Evolutionary conservation across 441 rosid genomes (phyloP).

Genomic region (Erysimum cheiri): DNA sequence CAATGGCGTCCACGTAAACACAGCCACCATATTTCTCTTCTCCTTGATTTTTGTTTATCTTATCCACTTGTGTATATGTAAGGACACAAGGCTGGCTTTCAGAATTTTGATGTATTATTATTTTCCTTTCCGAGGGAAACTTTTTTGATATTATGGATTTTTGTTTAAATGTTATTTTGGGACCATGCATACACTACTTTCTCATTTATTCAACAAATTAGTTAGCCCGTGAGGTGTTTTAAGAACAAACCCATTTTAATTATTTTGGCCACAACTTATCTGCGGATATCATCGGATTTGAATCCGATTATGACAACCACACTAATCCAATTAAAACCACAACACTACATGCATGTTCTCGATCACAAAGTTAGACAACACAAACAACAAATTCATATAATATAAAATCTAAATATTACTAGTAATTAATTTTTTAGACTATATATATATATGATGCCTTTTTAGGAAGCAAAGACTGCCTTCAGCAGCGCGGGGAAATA

Average conservation of each 20-base stretch:
- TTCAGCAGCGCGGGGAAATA: slow-evolving; percentile 78
- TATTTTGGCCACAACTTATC: neutral
- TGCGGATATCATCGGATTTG: neutral
- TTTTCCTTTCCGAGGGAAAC: slow-evolving; percentile 10
- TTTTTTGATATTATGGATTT: neutral
- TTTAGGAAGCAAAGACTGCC: slow-evolving; percentile 69
- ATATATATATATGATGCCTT: too few relatives aligned
- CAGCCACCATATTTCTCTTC: slow-evolving; percentile 47
- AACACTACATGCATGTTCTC: neutral
- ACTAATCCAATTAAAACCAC: neutral
- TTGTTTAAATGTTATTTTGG: neutral
- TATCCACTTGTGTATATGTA: neutral
- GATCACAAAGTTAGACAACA: neutral
- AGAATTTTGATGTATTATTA: neutral
- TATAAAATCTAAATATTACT: too few relatives aligned
- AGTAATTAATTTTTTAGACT: too few relatives aligned
- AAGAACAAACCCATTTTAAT: neutral
- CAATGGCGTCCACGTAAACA: slow-evolving; percentile 54
- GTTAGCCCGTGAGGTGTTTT: neutral
- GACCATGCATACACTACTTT: neutral
- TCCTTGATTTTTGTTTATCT: slow-evolving; percentile 14
- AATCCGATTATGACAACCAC: neutral
- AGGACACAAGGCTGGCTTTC: neutral
- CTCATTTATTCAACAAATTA: neutral
- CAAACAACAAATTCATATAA: too few relatives aligned